Evolutionary conservation across 139 green algal genomes (phyloP), one percentile per base, ranked within the genome.

Genomic region (Gonium pectorale): DNA sequence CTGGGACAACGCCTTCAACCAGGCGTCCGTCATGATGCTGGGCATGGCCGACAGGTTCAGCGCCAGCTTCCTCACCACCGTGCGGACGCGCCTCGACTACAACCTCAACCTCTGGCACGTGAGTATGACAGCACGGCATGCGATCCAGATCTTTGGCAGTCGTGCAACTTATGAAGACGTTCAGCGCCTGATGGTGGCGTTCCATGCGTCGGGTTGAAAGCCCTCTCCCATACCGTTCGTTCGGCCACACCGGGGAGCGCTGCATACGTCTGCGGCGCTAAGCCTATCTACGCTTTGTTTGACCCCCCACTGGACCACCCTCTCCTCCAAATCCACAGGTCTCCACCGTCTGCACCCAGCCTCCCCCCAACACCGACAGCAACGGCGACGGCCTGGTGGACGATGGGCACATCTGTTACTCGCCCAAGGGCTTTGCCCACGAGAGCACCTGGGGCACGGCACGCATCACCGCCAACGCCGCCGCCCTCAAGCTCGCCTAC

Each of bases 1-100:
- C 46, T 79, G 70, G 70, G 70, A 79, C 70, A 79, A 79, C 31
- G n/a, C 46, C 46, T 79, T 79, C 70, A 79, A 79, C 19, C 44
- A 44, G 46, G 70, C 70, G 5, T 43, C 26, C 1, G 44, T 79
- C 8, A 63, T 79, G 46, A 44, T 79, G 70, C 46, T 79, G 44
- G 70, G 70, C 46, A 79, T 79, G 70, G 46, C n/a, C 8, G 70
- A 79, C 70, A 44, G 26, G 33, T 29, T 79, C 19, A 3, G 3
- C 15, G 31, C 70, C 0, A 19, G 44, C 31, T 46, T 63, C 19
- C 46, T 79, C 31, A 5, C 33, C 13, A 3, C 31, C 6, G 70
- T 79, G n/a, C 70, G 70, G 31, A 63, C n/a, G 4, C 70, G 70
- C 46, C 15, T 79, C 7, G 33, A 63, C 46, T 44, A 19, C 31